Base-by-base conservation (phyloP, 805 yeast species). In the Spathaspora girioi region DNA sequence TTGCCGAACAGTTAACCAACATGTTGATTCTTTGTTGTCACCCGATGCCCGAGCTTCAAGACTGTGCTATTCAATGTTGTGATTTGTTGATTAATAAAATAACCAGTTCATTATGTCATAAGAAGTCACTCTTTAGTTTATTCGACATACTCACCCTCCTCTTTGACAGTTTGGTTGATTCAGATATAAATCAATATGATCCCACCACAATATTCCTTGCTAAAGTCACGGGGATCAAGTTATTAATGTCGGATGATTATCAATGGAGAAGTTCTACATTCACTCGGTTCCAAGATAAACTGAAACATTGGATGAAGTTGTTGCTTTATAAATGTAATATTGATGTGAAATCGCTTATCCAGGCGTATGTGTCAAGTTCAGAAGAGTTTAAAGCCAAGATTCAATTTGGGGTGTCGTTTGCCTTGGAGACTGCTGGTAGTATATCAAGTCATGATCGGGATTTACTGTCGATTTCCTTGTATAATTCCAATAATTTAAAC, bases 401-500 rank as follows among this genome's bases (percentile, higher is more conserved):
- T 42, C 85, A 87, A 51, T 84, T 79, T 60, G 98, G 98, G 50
- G 86, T 91, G 46, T 85, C 96, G 0, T 89, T 93, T 75, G 98
- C 99, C 0, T 71, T 92, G 52, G 94, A 89, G 57, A 80, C 90
- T 84, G 96, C 96, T 1, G 90, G 94, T 3, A 66, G 80, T 4
- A 78, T 89, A 11, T 69, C 84, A n/a, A 76, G 84, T 17, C 76
- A 76, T 27, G 96, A 89, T 59, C 71, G 84, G 43, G 94, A 87
- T 59, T 66, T 85, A 27, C 77, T 81, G 2, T 77, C 79, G 43
- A 71, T 83, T 41, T 63, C 77, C 1, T 65, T 60, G 47, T 53
- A 69, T 52, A 57, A 70, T 53, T 68, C 63, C 35, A 20, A 35
- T 9, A 71, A 70, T 35, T 78, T 80, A 51, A 76, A 82, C 60